Evolutionary conservation across 306 rosid genomes (phyloP), one percentile per base, ranked within the genome.

Genomic region (Abrus pulchellus): DNA sequence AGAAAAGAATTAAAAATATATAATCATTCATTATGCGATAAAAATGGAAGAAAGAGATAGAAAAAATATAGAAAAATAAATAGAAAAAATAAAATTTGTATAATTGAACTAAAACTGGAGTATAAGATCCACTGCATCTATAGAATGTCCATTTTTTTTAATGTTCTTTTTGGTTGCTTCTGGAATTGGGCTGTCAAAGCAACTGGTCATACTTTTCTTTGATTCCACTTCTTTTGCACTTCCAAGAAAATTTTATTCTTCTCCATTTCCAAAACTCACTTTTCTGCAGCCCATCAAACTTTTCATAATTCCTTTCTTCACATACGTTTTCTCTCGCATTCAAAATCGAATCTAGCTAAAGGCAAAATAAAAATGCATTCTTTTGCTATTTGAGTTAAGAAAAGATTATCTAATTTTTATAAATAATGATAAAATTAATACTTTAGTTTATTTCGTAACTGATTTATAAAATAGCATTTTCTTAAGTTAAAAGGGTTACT

Each of bases 301-400:
- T 86, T 89, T 76, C 57, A 79, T 40, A 77, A 87, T 91, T 87
- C 92, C 83, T 90, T 85, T 84, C 89, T 89, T 90, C 82, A 36
- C 71, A 12, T 81, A 50, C 87, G 62, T 66, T 74, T 67, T 84
- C 78, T 60, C 85, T 68, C 8, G 45, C 77, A 72, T 84, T 65
- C 33, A 20, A 27, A 33, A 44, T 41, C 11, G 72, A 67, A 74
- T 82, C 76, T 41, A 79, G 3, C 5, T 49, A 73, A 4, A 9
- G 66, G 59, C 50, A 84, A 33, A 56, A 61, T 27, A 33, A 14
- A 43, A 48, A 36, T 78, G 49, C 13, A 29, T 56, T 56, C 43
- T 68, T 68, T 78, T 67, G 55, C 34, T 40, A 20, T 34, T 34
- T 34, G 40, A 4, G 4, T 34, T 34, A 34, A 34, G 40, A 34